Evolutionary conservation across 345 rosid genomes (phyloP).

Genomic region (Linum lewisii): DNA sequence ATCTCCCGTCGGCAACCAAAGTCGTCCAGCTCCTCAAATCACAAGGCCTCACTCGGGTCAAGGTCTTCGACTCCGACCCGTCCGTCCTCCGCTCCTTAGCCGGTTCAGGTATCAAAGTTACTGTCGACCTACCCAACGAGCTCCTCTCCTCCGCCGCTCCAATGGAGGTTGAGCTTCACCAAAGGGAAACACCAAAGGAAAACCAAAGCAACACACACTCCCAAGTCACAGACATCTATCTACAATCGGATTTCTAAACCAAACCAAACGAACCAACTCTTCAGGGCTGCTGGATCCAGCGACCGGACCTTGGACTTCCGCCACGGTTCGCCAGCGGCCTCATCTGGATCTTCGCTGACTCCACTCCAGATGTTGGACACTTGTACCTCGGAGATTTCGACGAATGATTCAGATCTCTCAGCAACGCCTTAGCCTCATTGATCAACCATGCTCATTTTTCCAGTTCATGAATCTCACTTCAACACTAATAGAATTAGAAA

Average conservation of each 20-base stretch:
- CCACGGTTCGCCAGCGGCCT: conserved; percentile 11
- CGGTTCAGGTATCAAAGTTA: conserved; percentile 57
- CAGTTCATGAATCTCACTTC: background rate
- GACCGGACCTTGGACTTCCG: conserved; percentile 2
- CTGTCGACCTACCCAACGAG: conserved; percentile 79
- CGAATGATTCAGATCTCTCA: conserved; percentile 8
- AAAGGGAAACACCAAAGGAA: no score
- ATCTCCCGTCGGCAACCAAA: conserved; percentile 64
- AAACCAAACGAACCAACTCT: conserved; percentile 4
- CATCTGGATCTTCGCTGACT: conserved; percentile 7
- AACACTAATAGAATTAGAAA: background rate
- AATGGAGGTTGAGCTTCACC: no score
- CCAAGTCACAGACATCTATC: no score
- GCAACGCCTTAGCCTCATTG: conserved; percentile 10
- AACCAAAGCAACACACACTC: no score
- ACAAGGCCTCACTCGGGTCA: conserved; percentile 56
- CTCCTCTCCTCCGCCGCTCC: conserved; percentile 59
- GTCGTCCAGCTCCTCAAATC: conserved; percentile 67
- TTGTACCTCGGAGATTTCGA: conserved; percentile 7
- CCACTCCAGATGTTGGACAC: conserved; percentile 7
- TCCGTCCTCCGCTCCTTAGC: conserved; percentile 57
- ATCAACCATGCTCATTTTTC: background rate
- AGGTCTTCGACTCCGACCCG: conserved; percentile 39
- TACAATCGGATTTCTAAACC: no score
- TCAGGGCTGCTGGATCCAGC: conserved; percentile 27